These are phyloP conservation scores for Paralagenidium karlingii DNA, from an alignment of 352 stramenopile genomes.

Conservation along the genomic window DNA sequence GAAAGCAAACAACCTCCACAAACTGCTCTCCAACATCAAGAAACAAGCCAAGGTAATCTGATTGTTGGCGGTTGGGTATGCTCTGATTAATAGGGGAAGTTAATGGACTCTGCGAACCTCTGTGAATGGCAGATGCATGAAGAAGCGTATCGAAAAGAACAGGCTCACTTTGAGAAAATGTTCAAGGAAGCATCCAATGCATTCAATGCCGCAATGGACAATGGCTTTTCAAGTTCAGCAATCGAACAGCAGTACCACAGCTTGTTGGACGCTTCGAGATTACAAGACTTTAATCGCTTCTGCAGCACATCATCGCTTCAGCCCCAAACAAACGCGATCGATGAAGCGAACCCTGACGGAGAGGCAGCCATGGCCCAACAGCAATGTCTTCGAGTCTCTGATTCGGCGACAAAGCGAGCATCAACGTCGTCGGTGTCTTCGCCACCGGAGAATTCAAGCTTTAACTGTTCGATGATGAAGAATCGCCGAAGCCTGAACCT, in stretches of 20 bases:
- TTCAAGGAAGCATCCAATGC: slow-evolving; percentile 47
- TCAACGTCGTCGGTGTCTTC: too few relatives aligned
- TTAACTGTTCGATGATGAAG: not conserved
- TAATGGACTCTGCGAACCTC: slow-evolving; percentile 1
- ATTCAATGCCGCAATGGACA: slow-evolving; percentile 61
- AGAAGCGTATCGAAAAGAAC: slow-evolving; percentile 63
- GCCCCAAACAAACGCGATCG: slow-evolving; percentile 30
- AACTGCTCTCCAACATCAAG: slow-evolving; percentile 48
- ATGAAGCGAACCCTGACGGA: not conserved
- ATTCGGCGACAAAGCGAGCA: too few relatives aligned
- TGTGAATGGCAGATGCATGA: slow-evolving; percentile 20
- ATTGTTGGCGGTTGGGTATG: not conserved
- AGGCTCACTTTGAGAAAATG: slow-evolving; percentile 49
- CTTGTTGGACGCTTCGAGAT: slow-evolving; percentile 22
- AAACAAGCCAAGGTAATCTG: slow-evolving; percentile 71
- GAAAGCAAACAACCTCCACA: slow-evolving; percentile 35
- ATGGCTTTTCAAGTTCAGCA: slow-evolving; percentile 50
- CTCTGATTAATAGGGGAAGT: not conserved
- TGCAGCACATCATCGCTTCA: too few relatives aligned
- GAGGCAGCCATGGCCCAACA: not conserved
- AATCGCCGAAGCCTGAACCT: not conserved
- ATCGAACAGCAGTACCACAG: slow-evolving; percentile 58
- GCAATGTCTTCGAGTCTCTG: too few relatives aligned
- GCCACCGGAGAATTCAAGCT: too few relatives aligned
- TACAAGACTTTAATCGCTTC: too few relatives aligned